Conservation (phyloP, 2,329 filamentous ascomycete species). For the Microcyclospora pomicola region DNA sequence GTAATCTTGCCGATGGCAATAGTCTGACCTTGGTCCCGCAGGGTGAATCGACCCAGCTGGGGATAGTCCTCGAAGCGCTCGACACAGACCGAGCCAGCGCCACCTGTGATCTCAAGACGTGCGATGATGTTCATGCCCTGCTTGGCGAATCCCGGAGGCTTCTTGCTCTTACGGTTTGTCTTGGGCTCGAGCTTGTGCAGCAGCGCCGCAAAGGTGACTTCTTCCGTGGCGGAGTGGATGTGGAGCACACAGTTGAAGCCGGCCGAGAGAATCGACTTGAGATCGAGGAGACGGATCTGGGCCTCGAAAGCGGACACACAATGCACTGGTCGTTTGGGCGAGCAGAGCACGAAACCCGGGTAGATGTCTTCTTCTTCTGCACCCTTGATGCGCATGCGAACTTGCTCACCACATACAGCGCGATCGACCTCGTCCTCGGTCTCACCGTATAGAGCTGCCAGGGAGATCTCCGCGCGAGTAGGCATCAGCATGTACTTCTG, state of each 20-base stretch:
- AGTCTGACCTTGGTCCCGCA: slow-evolving; percentile 85
- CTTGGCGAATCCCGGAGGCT: slow-evolving; percentile 78
- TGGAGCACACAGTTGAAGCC: slow-evolving; percentile 98
- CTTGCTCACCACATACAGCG: slow-evolving; percentile 85
- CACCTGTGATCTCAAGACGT: slow-evolving; percentile 72
- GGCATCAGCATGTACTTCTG: slow-evolving; percentile 88
- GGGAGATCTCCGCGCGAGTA: slow-evolving; percentile 66
- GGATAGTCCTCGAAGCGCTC: slow-evolving; percentile 94
- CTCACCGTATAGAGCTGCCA: slow-evolving; percentile 83
- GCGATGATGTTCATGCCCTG: slow-evolving; percentile 80
- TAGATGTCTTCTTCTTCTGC: slow-evolving; percentile 95
- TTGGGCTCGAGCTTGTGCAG: slow-evolving; percentile 94
- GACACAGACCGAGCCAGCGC: slow-evolving; percentile 75
- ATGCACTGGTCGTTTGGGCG: slow-evolving; percentile 83
- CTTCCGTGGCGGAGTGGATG: slow-evolving; percentile 93
- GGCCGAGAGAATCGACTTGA: slow-evolving; percentile 85
- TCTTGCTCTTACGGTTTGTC: slow-evolving; percentile 84
- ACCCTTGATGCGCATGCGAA: slow-evolving; percentile 80
- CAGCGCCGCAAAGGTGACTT: slow-evolving; percentile 79
- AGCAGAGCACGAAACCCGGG: slow-evolving; percentile 92
- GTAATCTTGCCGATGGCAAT: slow-evolving; percentile 99
- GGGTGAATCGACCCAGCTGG: slow-evolving; percentile 80
- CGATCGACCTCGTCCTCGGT: slow-evolving; percentile 79
- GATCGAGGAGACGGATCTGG: slow-evolving; percentile 85
- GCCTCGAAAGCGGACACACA: slow-evolving; percentile 84